Percentiles rank a stretch among this genome's conserved stretches.
Conservation (phyloP, 768 basidiomycete genomes). For the Gelatoporia subvermispora region DNA sequence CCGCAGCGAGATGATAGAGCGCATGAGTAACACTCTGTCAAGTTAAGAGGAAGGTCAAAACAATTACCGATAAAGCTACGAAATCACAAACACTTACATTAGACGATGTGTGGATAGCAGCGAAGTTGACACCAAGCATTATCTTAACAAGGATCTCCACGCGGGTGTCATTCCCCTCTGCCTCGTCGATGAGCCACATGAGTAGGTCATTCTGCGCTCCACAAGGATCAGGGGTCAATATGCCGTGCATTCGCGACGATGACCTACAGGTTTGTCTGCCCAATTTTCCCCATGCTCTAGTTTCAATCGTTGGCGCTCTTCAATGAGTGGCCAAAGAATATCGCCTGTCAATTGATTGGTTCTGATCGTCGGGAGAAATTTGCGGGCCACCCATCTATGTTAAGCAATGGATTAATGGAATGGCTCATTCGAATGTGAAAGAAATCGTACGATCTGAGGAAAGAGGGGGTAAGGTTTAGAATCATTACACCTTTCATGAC, state of each 20-base stretch:
- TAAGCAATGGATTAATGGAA: neutral
- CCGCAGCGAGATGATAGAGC: conserved; percentile 31
- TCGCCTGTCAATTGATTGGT: conserved; percentile 7
- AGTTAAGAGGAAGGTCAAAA: neutral
- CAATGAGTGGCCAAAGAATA: conserved; percentile 14
- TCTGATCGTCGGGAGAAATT: conserved; percentile 9
- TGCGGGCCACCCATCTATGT: conserved; percentile 12
- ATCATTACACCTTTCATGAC: conserved; percentile 23
- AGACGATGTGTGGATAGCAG: conserved; percentile 29
- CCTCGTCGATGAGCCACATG: conserved; percentile 40
- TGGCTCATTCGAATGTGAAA: neutral
- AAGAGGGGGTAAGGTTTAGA: conserved; percentile 28
- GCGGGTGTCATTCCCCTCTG: conserved; percentile 26
- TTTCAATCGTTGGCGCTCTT: conserved; percentile 15
- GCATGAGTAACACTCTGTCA: conserved; percentile 29
- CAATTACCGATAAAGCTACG: neutral
- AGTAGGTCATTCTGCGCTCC: conserved; percentile 37
- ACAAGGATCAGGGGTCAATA: neutral
- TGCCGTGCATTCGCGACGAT: conserved; percentile 13
- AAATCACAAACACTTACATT: conserved; percentile 12
- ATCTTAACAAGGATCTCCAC: conserved; percentile 26
- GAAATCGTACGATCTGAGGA: conserved; percentile 31
- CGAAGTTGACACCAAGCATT: conserved; percentile 30
- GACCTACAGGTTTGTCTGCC: conserved; percentile 29
- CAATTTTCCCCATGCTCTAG: conserved; percentile 23